Conservation (phyloP, 179 eudicot genomes). For the Kewa caespitosa region DNA sequence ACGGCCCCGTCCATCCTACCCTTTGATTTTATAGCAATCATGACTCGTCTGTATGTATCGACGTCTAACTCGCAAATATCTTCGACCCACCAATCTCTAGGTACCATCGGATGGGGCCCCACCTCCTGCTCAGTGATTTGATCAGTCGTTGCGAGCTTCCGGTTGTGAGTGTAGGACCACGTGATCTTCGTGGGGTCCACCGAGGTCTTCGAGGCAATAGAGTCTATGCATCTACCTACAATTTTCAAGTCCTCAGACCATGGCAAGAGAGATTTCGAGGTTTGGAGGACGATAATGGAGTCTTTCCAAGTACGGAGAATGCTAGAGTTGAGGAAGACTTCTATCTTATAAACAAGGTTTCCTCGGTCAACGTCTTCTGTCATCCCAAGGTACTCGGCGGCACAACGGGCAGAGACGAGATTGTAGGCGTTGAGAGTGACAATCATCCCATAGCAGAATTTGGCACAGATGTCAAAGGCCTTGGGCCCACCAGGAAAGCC, state of each 20-base stretch:
- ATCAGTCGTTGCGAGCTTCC: conserved; percentile 49
- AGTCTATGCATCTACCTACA: conserved; percentile 64
- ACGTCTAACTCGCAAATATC: conserved; percentile 80
- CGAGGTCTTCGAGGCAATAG: conserved; percentile 73
- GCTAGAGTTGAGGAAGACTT: conserved; percentile 76
- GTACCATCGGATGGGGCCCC: conserved; percentile 45
- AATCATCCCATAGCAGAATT: conserved; percentile 80
- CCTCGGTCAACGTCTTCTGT: conserved; percentile 74
- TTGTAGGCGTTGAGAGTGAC: conserved; percentile 83
- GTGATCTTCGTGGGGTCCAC: conserved; percentile 59
- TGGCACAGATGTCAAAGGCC: conserved; percentile 81
- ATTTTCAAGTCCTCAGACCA: conserved; percentile 79
- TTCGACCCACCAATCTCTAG: conserved; percentile 94
- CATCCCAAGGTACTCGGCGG: conserved; percentile 87
- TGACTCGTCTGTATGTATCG: conserved; percentile 62
- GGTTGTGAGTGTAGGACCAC: conserved; percentile 82
- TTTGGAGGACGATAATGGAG: conserved; percentile 75
- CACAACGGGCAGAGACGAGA: conserved; percentile 85
- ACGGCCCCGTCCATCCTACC: conserved; percentile 68
- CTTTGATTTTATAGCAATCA: conserved; percentile 64
- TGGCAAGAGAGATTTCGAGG: conserved; percentile 55
- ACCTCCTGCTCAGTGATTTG: conserved; percentile 44
- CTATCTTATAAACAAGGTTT: conserved; percentile 68
- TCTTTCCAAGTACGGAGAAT: conserved; percentile 83
- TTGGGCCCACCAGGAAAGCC: conserved; percentile 83